Base-by-base conservation (phyloP, 352 stramenopile genomes). In the Peronospora farinosa region DNA sequence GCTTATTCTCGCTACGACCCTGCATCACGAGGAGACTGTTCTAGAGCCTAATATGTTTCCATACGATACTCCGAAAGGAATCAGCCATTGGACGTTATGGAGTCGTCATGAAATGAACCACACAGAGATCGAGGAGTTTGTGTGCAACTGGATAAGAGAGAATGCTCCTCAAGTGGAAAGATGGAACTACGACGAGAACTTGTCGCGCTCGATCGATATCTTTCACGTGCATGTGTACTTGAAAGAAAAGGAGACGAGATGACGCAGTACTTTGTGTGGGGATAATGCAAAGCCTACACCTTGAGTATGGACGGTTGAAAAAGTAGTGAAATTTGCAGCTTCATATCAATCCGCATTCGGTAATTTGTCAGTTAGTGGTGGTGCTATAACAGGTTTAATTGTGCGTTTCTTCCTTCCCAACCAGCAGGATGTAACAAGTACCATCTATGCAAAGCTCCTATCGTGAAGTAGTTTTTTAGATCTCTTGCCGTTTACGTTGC, bases 181-280 rank as follows among this genome's bases (percentile, higher is more conserved):
- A 21, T 92, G 80, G 80, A 89, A 89, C 68, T 89, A 89, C 63
- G 80, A 89, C 57, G 80, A 92, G 53, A 92, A 92, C 47, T 68
- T 72, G 52, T 80, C 86, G 33, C 78, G 76, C n/a, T 92, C 76
- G 6, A 89, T 92, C 72, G 74, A 88, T 43, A 73, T 90, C 51
- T 92, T 92, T 54, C 78, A 92, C 54, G 81, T 92, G 2, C 81
- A 92, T 60, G 78, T 92, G 42, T 90, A 90, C 53, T 55, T 92
- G 19, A 66, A 85, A 60, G 62, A 15, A 38, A 47, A 23, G 10
- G 9, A 54, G 16, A 33, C 46, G 15, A 40, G 35, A 27, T 21
- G n/a, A 30, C 11, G 7, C 11, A 42, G 17, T 28, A 17, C 3
- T 43, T 12, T 16, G 9, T 31, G 21, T 3, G 38, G 19, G 21